Conservation (phyloP, 495 filamentous ascomycete species). For the Podospora pseudocomata region DNA sequence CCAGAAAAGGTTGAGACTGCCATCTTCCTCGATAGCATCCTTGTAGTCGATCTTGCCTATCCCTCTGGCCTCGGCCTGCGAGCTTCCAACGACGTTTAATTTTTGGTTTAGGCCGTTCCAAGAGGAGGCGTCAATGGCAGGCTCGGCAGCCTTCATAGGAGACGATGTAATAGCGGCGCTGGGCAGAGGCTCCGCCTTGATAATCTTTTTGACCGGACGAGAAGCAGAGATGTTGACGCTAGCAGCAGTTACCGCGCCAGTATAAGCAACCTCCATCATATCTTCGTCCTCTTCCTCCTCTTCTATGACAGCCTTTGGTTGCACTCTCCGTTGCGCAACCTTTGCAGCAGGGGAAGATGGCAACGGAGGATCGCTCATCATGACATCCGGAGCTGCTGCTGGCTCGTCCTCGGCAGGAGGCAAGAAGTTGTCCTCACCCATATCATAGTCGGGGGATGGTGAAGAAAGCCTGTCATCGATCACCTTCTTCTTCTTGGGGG, state of each 20-base stretch:
- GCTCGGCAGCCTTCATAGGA: slow-evolving; percentile 56
- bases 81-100: slow-evolving; percentile 73
- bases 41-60: slow-evolving; percentile 77
- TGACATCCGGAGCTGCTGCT: slow-evolving; percentile 38
- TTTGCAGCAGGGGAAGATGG: slow-evolving; percentile 86
- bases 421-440: slow-evolving; percentile 54
- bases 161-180: slow-evolving; percentile 71
- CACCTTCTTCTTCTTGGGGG: slow-evolving; percentile 50
- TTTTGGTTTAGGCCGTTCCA: slow-evolving; percentile 88
- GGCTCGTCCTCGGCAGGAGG: slow-evolving; percentile 55
- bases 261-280: slow-evolving; percentile 79
- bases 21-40: slow-evolving; percentile 84
- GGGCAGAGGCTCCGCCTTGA: slow-evolving; percentile 60
- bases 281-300: slow-evolving; percentile 72
- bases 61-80: slow-evolving; percentile 53
- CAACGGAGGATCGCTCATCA: slow-evolving; percentile 74
- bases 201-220: slow-evolving; percentile 71
- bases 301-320: slow-evolving; percentile 58
- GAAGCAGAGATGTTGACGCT: slow-evolving; percentile 86
- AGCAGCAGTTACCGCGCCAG: slow-evolving; percentile 59
- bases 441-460: slow-evolving; percentile 43
- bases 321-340: slow-evolving; percentile 72
- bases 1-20: slow-evolving; percentile 93
- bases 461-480: slow-evolving; percentile 35
- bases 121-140: slow-evolving; percentile 67